Base-by-base conservation (phyloP, 352 stramenopile species). In the Plasmopara muralis region DNA sequence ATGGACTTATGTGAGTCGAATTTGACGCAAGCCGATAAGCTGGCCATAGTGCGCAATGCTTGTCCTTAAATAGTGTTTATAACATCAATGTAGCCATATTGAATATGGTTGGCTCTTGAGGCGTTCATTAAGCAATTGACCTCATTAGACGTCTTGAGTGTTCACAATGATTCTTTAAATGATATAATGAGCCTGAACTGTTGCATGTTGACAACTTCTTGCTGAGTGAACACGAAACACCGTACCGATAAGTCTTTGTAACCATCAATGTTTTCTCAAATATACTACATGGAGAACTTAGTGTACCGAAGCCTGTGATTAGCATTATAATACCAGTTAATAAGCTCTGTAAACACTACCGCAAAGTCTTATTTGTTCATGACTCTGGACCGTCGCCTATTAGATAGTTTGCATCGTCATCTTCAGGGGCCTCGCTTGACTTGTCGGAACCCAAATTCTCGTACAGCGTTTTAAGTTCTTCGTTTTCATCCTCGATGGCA, bases 161-260 rank as follows among this genome's bases (percentile, higher is more conserved):
- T 77, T 79, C 72, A 83, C 72, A 57, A 74, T 84, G 73, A 83
- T 84, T 63, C 59, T 69, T 59, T 66, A 74, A 25, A 74, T 85
- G 77, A 83, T 85, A 85, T 87, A 87, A 85, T 87, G 77, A 87
- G 72, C 47, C 74, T 81, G 76, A 87, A 80, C 66, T 59, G 51
- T 52, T 34, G 55, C 47, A 57, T 87, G 76, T 79, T 50, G 76
- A 77, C 56, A 78, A 79, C 38, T 49, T 77, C 57, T 83, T 53
- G 70, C 68, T 86, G 72, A 84, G 72, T 82, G 72, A 81, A 74
- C 51, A 34, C 39, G 58, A 60, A 33, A 35, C 10, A 1, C 10
- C 2, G 31, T 12, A 35, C 10, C 31, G 31, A 35, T 12, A 12
- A 12, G 10, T 8, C 31, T 8, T 35, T 8, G 7, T 35, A 35